Evolutionary conservation across 805 yeast species (phyloP), one percentile per base, ranked within the genome.

Genomic region (Starmerella potacharoeniae): DNA sequence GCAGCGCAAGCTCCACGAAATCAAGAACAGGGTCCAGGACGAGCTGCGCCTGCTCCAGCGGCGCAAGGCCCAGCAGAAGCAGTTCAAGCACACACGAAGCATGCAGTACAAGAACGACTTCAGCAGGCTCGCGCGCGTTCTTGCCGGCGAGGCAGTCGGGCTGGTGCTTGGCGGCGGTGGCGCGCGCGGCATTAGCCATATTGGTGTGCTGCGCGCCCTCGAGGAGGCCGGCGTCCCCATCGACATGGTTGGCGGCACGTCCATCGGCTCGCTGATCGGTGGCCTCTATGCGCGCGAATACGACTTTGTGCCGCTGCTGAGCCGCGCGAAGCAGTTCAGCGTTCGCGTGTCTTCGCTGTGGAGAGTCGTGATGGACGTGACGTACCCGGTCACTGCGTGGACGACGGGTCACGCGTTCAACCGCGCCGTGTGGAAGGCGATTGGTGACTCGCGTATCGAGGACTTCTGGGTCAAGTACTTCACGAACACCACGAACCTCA

Each of bases 151-250:
- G 66, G 96, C 96, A 0, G 86, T 93, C 42, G 98, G 97, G 0
- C 73, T 93, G 17, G 97, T 91, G 6, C 73, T 91, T 4, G 98
- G 98, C 6, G 98, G 98, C 13, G 98, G 98, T 42, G 98, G 98
- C 44, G 96, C 97, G 0, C 75, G 97, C 62, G 98, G 98, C 1
- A 75, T 91, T 13, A 79, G 96, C 13, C 98, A 91, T 67, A 75
- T 91, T 42, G 98, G 98, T 4, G 83, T 93, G 3, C 78, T 91
- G n/a, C 80, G 81, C 51, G 96, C 97, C 0, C 71, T 91, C 9
- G 97, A 91, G 67, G 95, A 86, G 59, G 81, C 82, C 54, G 97
- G 97, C 0, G 85, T 91, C 13, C 98, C 98, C 0, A 82, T 93
- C 39, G 98, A 91, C 69, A 73, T 90, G 58, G 79, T 91, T 51